Percentiles rank a stretch among this genome's conserved stretches.
phyloP scores from a whole-genome alignment of 2,329 filamentous ascomycete species.

The Claviceps monticola region DNA sequence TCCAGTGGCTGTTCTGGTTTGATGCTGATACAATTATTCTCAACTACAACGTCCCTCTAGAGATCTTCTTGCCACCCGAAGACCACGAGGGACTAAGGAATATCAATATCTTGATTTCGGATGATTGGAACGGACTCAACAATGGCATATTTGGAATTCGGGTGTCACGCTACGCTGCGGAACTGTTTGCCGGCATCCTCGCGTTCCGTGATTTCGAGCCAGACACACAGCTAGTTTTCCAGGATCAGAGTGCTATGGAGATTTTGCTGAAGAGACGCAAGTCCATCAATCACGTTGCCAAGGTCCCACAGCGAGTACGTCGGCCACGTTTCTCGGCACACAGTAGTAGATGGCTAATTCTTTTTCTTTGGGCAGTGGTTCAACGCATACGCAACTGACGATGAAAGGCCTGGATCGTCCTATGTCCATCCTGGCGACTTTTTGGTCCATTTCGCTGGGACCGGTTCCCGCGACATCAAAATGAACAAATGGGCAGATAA shows the following conservation, averaged over 20 bases:
- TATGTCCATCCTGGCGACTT: slow-evolving; percentile 7
- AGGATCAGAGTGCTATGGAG: slow-evolving; percentile 11
- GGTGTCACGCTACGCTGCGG: slow-evolving; percentile 7
- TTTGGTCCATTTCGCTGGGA: slow-evolving; percentile 10
- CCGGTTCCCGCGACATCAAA: background rate
- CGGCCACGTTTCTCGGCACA: background rate
- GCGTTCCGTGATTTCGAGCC: slow-evolving; percentile 8
- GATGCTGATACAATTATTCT: slow-evolving; percentile 9
- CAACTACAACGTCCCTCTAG: slow-evolving; percentile 4
- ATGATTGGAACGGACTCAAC: slow-evolving; percentile 5
- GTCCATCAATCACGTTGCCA: slow-evolving; percentile 5
- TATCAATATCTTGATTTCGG: background rate
- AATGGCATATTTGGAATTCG: slow-evolving; percentile 9
- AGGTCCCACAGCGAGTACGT: slow-evolving; percentile 8
- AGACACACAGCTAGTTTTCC: slow-evolving; percentile 5
- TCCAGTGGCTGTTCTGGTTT: slow-evolving; percentile 24
- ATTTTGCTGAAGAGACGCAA: slow-evolving; percentile 6
- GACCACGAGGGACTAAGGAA: background rate
- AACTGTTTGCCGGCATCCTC: slow-evolving; percentile 9
- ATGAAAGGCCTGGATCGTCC: background rate
- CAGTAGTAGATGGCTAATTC: background rate
- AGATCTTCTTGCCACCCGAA: slow-evolving; percentile 2
- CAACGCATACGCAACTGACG: slow-evolving; percentile 7
- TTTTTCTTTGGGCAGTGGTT: slow-evolving; percentile 7
- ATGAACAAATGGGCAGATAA: slow-evolving; percentile 2